Base-by-base conservation (phyloP, 352 stramenopile genomes). In the Phytopythium litorale region DNA sequence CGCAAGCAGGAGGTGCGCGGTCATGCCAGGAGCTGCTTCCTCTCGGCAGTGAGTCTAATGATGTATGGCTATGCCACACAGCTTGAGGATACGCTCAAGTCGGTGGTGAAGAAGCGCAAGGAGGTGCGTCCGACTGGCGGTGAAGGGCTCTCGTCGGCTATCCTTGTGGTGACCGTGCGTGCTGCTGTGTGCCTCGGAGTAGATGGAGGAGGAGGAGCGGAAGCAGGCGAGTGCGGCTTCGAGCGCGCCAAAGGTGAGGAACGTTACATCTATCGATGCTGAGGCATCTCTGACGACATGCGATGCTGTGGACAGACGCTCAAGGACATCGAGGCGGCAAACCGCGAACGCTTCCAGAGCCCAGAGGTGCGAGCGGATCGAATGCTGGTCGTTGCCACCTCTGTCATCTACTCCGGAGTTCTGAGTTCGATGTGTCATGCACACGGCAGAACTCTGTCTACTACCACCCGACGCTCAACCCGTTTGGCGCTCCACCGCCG, bases 401-500 rank as follows among this genome's bases (percentile, higher is more conserved):
- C 13, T 9, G 18, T 32, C 7, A 18, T 32, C 23, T 56, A 40
- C 42, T n/a, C n/a, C n/a, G n/a, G n/a, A n/a, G n/a, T n/a, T n/a
- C n/a, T 30, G 13, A 5, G 12, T 9, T 56, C 0, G 12, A 9
- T 40, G 16, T 7, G 19, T 49, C 9, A n/a, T 23, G n/a, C 28
- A 32, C 21, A 7, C 11, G 11, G 9, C 37, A 89, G 79, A 92
- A 89, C 48, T 92, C 83, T 1, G 81, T 92, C 46, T 91, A 92
- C 60, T 92, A 91, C 53, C 81, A 92, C 46, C 81, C 81, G n/a
- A 88, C 81, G 21, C 56, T 92, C 11, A 92, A 92, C 37, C 83
- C 83, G 1, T 92, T 91, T 30, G 83, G 83, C 21, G 81, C 82
- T 1, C 83, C 83, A 8, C 83, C 83, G 1, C 83, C 83, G 23